Evolutionary conservation across 805 yeast species (phyloP), one percentile per base, ranked within the genome.

Genomic region (Suhomyces sp.): DNA sequence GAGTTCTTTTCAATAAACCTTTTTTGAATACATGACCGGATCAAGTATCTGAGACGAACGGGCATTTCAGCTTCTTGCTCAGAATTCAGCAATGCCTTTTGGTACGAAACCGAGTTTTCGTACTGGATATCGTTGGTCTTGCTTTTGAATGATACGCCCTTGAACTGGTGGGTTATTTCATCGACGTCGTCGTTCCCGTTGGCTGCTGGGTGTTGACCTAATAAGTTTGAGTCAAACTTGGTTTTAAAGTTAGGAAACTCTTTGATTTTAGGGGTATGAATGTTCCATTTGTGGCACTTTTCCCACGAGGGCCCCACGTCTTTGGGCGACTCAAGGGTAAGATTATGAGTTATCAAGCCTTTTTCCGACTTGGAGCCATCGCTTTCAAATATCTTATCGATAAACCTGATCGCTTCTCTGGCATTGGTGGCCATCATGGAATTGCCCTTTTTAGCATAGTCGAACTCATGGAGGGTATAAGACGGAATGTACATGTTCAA

Each of bases 351-450:
- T 23, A 54, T 45, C 8, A 23, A 36, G 17, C 49, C 47, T n/a
- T n/a, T 46, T 31, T 57, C 57, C 23, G 52, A 50, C 12, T 35
- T 44, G 22, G n/a, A n/a, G 12, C 38, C 49, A 40, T 62, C 67
- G 17, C 49, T 45, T 31, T 71, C 78, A 40, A 72, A 62, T 33
- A 67, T 54, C 36, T 70, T 68, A 57, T 86, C 90, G 50, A 87
- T 82, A 59, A 85, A 82, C 52, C 79, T 72, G 48, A 86, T 75
- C 17, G 89, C 80, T 61, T 85, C 88, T 50, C 85, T 73, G 6
- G 92, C 87, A 65, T 83, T 83, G n/a, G 78, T 74, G 17, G 88
- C 83, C 56, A 77, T 74, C 62, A 85, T 73, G 15, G 83, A 77
- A 17, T 74, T 68, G 1, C 85, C 84, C 52, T 79, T 79, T 47